A percentile compares a stretch with the other conserved stretches of the same genome.
Evolutionary conservation across 2,329 filamentous ascomycete genomes (phyloP).

Genomic region (Dothideomycetes sp.): DNA sequence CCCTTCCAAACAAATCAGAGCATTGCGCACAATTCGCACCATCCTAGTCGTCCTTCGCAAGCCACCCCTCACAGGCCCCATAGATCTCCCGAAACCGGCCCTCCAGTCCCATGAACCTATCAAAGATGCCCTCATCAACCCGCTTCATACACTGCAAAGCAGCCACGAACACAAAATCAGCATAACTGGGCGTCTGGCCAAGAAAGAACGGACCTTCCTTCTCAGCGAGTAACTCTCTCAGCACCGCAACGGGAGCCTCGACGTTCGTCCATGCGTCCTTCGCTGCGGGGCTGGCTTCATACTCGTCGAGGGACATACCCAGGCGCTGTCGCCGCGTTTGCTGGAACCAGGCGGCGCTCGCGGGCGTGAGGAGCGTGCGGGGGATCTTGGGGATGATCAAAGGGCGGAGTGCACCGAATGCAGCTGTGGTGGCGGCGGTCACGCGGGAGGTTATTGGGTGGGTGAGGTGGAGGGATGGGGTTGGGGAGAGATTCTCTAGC

Average conservation of each 20-base stretch:
- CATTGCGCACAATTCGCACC: neutral
- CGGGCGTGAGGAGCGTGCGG: slow-evolving; percentile 38
- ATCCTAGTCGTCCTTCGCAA: slow-evolving; percentile 25
- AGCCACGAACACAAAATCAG: slow-evolving; percentile 44
- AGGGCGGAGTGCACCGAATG: slow-evolving; percentile 25
- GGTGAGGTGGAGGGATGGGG: slow-evolving; percentile 39
- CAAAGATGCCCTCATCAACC: slow-evolving; percentile 25
- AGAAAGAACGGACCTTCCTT: slow-evolving; percentile 51
- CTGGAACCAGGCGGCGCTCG: slow-evolving; percentile 45
- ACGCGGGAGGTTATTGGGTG: neutral
- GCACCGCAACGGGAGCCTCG: slow-evolving; percentile 23
- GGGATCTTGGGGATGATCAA: slow-evolving; percentile 41
- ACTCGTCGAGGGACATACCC: slow-evolving; percentile 44
- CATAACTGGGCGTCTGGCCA: slow-evolving; percentile 45
- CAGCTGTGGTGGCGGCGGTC: neutral
- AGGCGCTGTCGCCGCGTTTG: slow-evolving; percentile 37
- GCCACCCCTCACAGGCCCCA: slow-evolving; percentile 28
- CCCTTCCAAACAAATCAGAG: too few relatives aligned
- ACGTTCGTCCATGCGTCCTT: slow-evolving; percentile 40
- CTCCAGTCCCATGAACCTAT: slow-evolving; percentile 29
- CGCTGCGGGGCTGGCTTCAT: slow-evolving; percentile 31
- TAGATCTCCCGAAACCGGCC: slow-evolving; percentile 23
- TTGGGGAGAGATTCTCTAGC: slow-evolving; percentile 52
- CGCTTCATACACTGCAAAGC: slow-evolving; percentile 30
- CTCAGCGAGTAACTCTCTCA: slow-evolving; percentile 40